Conservation (phyloP, 1,284 basidiomycete genomes). For the Ganoderma meredithae region DNA sequence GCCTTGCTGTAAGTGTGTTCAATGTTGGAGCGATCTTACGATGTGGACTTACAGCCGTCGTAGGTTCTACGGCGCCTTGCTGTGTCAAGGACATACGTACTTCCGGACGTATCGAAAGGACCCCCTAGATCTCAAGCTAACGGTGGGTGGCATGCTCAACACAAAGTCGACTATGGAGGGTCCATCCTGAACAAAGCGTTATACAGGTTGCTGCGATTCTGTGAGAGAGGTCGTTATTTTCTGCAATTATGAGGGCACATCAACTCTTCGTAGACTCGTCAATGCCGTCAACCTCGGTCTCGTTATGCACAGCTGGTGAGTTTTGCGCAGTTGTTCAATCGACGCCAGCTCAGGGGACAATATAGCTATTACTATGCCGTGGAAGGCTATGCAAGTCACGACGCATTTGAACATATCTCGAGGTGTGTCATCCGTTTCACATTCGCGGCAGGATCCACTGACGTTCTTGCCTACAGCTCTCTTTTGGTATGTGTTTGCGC, state of each 20-base stretch:
- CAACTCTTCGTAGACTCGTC: neutral
- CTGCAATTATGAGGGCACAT: neutral
- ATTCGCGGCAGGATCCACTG: neutral
- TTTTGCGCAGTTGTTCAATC: neutral
- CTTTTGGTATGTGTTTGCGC: neutral
- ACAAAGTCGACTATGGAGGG: neutral
- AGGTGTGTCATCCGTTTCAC: neutral
- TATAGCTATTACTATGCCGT: constrained; percentile 4
- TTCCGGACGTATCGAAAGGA: neutral
- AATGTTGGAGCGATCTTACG: neutral
- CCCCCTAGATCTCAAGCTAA: neutral
- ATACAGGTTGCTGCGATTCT: neutral
- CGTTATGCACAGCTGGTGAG: constrained; percentile 1
- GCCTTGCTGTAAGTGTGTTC: neutral
- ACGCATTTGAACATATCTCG: neutral
- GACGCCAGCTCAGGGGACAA: neutral
- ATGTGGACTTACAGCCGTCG: neutral
- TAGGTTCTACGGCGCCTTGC: constrained; percentile 2
- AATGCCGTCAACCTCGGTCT: constrained; percentile 2
- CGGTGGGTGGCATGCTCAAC: neutral
- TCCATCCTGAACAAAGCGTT: neutral
- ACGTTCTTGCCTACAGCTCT: neutral
- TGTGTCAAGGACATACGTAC: neutral
- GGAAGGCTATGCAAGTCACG: neutral
- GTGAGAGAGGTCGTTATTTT: neutral